Conservation (phyloP, 2,329 filamentous ascomycete species). For the Nigrospora oryzae region DNA sequence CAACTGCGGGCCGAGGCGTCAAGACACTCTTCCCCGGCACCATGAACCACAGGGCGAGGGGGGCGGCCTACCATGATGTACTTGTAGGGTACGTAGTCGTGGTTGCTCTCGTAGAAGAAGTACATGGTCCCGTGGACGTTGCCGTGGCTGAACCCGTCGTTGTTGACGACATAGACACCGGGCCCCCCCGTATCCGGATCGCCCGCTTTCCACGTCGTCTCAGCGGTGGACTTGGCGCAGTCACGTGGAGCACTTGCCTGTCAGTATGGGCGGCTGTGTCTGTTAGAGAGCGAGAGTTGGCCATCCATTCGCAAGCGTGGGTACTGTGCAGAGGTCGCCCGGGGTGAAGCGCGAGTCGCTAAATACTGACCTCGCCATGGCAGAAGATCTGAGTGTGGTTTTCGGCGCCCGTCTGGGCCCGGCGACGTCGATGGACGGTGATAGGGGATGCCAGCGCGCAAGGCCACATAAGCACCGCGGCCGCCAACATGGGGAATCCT, state of each 20-base stretch:
- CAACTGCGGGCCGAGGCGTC: constrained; percentile 3
- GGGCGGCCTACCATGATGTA: constrained; percentile 5
- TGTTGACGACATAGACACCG: constrained; percentile 9
- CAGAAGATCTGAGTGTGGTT: too few species aligned
- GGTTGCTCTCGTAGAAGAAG: constrained; percentile 11
- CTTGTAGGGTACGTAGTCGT: constrained; percentile 12
- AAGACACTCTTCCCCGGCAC: background rate
- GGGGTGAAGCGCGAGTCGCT: background rate
- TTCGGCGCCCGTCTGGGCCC: too few species aligned
- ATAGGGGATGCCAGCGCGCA: too few species aligned
- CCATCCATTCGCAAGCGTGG: background rate
- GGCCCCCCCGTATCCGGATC: constrained; percentile 9
- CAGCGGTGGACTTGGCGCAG: background rate
- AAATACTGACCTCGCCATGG: too few species aligned
- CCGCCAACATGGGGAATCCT: too few species aligned
- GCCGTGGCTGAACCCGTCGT: constrained; percentile 7
- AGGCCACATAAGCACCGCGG: too few species aligned
- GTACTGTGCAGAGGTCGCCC: background rate
- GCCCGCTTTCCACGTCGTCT: constrained; percentile 3
- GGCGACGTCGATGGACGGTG: too few species aligned
- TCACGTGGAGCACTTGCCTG: background rate
- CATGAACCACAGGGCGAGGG: too few species aligned
- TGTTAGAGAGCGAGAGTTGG: too few species aligned
- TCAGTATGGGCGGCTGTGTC: background rate
- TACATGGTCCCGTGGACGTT: constrained; percentile 10